These are phyloP conservation scores for Alternaria sp. DNA, from an alignment of 2,329 filamentous ascomycete genomes.

Conservation along the genomic window DNA sequence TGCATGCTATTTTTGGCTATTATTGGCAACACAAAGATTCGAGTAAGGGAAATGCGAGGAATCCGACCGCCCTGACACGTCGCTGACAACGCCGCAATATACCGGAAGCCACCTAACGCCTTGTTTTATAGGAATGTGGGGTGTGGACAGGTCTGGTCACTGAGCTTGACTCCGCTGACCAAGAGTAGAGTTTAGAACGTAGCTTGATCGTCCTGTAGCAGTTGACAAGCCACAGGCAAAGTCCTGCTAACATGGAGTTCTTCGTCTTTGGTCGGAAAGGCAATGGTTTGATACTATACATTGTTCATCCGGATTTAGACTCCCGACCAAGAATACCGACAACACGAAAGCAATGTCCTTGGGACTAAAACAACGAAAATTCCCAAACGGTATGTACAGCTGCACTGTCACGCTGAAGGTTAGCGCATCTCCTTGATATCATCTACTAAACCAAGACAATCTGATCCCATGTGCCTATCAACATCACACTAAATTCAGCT, in stretches of 20 bases:
- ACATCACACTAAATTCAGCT: no score
- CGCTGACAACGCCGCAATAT: neutral
- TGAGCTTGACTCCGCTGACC: neutral
- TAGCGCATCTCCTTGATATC: no score
- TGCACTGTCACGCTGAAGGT: no score
- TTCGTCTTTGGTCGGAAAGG: neutral
- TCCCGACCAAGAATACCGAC: neutral
- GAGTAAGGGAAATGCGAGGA: conserved; percentile 1
- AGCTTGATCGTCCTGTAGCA: neutral
- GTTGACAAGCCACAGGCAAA: neutral
- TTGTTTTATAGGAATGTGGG: neutral
- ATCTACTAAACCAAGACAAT: no score
- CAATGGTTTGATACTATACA: no score
- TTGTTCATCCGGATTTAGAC: neutral
- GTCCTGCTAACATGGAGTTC: neutral
- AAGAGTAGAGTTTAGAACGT: no score
- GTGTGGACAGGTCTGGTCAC: neutral
- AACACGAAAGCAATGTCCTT: neutral
- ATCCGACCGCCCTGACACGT: neutral
- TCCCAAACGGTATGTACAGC: no score
- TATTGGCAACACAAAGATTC: conserved; percentile 5
- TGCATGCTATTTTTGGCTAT: neutral
- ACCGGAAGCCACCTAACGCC: neutral
- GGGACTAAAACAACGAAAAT: neutral
- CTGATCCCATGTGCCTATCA: no score